Conservation (phyloP, 2,329 filamentous ascomycete genomes). For the Colletotrichum cuscutae region DNA sequence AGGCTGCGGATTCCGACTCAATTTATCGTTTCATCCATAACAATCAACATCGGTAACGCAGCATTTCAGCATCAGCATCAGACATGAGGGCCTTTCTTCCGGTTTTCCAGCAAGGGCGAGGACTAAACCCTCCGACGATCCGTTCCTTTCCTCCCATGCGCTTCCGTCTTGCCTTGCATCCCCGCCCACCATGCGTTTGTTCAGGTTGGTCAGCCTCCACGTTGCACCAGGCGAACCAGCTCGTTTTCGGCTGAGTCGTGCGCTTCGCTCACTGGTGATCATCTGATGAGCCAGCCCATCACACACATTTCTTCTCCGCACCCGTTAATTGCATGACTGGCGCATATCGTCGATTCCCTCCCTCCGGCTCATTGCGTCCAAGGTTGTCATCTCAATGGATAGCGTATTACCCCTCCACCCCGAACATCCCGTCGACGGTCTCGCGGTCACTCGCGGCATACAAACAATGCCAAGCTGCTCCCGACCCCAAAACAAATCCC, state of each 20-base stretch:
- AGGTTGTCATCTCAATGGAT: background rate
- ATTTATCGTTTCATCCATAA: constrained; percentile 13
- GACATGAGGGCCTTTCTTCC: constrained; percentile 1
- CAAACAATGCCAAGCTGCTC: background rate
- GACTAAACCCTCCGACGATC: constrained; percentile 23
- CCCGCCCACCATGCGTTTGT: background rate
- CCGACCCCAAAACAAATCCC: background rate
- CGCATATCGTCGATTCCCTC: background rate
- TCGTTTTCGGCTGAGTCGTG: background rate
- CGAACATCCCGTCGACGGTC: background rate
- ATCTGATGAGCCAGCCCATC: constrained; percentile 27
- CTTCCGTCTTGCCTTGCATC: background rate
- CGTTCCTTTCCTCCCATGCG: constrained; percentile 19
- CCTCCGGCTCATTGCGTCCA: background rate
- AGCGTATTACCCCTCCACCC: background rate
- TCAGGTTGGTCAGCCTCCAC: background rate
- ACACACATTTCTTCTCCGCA: constrained; percentile 16
- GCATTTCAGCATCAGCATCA: constrained; percentile 7
- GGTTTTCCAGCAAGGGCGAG: constrained; percentile 2
- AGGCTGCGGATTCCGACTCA: constrained; percentile 14
- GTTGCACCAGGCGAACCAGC: background rate
- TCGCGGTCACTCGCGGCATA: background rate
- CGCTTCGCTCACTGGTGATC: constrained; percentile 3
- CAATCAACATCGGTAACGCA: background rate
- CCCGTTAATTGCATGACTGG: constrained; percentile 25